Evolutionary conservation across 2,329 filamentous ascomycete genomes (phyloP), one percentile per base, ranked within the genome.

Genomic region (Oidium heveae): DNA sequence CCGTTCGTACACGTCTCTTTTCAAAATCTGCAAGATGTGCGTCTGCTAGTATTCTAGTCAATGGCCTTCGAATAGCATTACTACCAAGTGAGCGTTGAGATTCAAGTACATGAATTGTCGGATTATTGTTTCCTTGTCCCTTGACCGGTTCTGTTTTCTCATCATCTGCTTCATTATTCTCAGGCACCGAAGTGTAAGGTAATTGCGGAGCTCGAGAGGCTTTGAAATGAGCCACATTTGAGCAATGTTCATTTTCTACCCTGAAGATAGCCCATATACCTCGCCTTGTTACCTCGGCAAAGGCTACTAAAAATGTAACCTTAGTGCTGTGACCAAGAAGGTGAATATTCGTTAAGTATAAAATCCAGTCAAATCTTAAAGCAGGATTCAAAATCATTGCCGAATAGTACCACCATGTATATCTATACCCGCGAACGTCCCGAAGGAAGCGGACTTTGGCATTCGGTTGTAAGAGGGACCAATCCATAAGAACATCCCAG

Each of bases 401-500:
- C 5, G 68, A 66, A 65, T 96, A 98, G 71, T 98, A 98, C 44
- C 81, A 72, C 82, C 85, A 91, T 3, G 75, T 72, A 13, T 73
- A 73, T 63, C 89, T 89, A 62, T 91, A 83, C 0, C 82, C 87
- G 0, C 91, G 74, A 9, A 84, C 81, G 56, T 89, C 78, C 7
- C 91, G 82, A 12, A 95, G 75, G 52, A 80, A 73, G 1, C 70
- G 74, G 59, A 84, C 72, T 12, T 76, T 75, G 0, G 84, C 77
- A 55, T 81, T 77, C 0, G 82, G 74, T 61, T 95, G 87, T 2
- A 89, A 74, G n/a, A 95, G 73, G 56, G 84, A 91, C 74, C 91
- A 96, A 66, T 98, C 91, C 84, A 96, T 95, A 59, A 86, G 79
- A 1, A 98, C 70, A 65, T 98, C 91, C 91, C 91, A 98, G 44